Percentiles rank a stretch among this genome's conserved stretches.
Evolutionary conservation across 1,284 basidiomycete genomes (phyloP).

Genomic region (Apiotrichum gracile): DNA sequence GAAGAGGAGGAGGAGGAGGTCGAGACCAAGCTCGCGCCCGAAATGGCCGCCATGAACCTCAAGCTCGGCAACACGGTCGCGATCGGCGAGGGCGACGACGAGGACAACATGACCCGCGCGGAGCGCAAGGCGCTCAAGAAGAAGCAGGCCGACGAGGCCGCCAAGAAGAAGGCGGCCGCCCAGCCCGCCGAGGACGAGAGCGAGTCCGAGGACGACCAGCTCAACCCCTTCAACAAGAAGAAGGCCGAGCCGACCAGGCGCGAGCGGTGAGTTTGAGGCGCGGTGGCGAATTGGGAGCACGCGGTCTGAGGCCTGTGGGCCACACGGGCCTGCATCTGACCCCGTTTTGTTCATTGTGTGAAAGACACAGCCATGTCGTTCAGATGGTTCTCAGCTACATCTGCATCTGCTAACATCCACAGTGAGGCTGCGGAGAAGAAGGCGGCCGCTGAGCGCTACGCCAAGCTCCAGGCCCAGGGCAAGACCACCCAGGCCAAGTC

Average conservation of each 20-base stretch:
- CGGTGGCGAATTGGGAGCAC: not conserved
- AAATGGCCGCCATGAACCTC: conserved; percentile 43
- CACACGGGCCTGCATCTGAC: too few relatives aligned
- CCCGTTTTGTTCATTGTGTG: too few relatives aligned
- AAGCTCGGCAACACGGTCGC: conserved; percentile 44
- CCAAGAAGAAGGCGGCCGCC: conserved; percentile 35
- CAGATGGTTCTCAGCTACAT: too few relatives aligned
- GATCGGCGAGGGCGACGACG: conserved; percentile 34
- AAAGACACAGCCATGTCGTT: too few relatives aligned
- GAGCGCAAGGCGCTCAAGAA: conserved; percentile 69
- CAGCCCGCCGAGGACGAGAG: conserved; percentile 52
- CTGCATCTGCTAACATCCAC: not conserved
- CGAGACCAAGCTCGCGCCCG: conserved; percentile 35
- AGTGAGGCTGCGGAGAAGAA: conserved; percentile 86
- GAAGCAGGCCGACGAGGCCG: conserved; percentile 51
- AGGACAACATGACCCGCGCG: conserved; percentile 55
- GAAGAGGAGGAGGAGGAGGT: conserved; percentile 24
- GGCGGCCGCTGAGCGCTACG: conserved; percentile 72
- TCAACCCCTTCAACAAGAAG: conserved; percentile 20
- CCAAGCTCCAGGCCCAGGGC: conserved; percentile 55
- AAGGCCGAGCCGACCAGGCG: conserved; percentile 55
- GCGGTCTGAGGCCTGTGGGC: too few relatives aligned
- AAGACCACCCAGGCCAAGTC: conserved; percentile 83
- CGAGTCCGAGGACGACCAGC: conserved; percentile 45
- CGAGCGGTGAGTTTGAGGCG: conserved; percentile 55